phyloP scores from a whole-genome alignment of 768 basidiomycete genomes.

The Suillus sp. region DNA sequence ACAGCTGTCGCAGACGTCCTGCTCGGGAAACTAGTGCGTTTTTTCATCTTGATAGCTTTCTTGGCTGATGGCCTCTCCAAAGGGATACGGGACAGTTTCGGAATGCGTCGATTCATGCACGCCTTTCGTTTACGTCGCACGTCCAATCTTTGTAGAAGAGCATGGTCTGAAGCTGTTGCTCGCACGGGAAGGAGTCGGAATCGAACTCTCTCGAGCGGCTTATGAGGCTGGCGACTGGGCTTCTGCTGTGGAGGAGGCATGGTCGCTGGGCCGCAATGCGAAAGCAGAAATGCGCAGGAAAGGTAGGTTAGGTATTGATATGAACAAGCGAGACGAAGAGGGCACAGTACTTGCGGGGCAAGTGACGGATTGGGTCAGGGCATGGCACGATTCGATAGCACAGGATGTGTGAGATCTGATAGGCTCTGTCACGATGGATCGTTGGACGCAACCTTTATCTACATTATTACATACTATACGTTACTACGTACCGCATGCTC shows the following conservation, averaged over 20 bases:
- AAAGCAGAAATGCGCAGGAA: slow-evolving; percentile 51
- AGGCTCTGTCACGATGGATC: neutral
- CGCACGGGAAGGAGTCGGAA: slow-evolving; percentile 62
- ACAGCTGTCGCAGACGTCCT: slow-evolving; percentile 74
- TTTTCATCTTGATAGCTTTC: neutral
- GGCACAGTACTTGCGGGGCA: slow-evolving; percentile 48
- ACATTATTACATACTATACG: neutral
- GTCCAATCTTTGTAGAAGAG: slow-evolving; percentile 82
- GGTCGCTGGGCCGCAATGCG: slow-evolving; percentile 44
- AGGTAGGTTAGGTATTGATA: slow-evolving; percentile 39
- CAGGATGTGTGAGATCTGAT: neutral
- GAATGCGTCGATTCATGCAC: slow-evolving; percentile 78
- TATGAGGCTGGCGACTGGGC: slow-evolving; percentile 83
- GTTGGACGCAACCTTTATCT: neutral
- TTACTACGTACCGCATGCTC: neutral
- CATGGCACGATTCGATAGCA: slow-evolving; percentile 10
- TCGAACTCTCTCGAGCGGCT: slow-evolving; percentile 62
- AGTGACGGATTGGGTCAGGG: slow-evolving; percentile 52
- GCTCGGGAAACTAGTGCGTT: slow-evolving; percentile 71
- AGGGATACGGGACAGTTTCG: slow-evolving; percentile 83
- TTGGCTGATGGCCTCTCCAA: slow-evolving; percentile 9
- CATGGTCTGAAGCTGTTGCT: slow-evolving; percentile 71
- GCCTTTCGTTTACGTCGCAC: slow-evolving; percentile 78
- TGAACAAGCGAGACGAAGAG: slow-evolving; percentile 44
- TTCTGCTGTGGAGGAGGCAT: slow-evolving; percentile 57